phyloP scores from a whole-genome alignment of 768 basidiomycete genomes.

The Amanita inopinata region DNA sequence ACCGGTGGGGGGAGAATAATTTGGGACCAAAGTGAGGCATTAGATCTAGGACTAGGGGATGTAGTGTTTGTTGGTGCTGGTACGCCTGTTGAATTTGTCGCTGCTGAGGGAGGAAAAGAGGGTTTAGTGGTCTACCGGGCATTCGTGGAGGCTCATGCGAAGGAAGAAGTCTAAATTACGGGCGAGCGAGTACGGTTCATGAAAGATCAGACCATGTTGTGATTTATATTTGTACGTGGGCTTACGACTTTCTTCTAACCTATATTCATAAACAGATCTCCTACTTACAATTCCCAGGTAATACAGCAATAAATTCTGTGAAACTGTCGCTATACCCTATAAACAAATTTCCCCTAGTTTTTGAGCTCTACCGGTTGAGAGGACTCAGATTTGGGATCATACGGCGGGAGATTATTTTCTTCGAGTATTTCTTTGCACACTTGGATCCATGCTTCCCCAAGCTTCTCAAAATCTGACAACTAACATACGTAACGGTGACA shows the following conservation, averaged over 20 bases:
- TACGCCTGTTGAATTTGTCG: slow-evolving; percentile 39
- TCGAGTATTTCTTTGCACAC: slow-evolving; percentile 24
- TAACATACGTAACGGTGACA: slow-evolving; percentile 12
- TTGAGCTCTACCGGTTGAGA: neutral
- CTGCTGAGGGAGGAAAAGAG: slow-evolving; percentile 17
- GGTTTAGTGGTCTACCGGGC: slow-evolving; percentile 57
- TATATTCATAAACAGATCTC: too few relatives aligned
- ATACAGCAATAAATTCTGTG: too few relatives aligned
- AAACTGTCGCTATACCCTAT: too few relatives aligned
- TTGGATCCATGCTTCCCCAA: slow-evolving; percentile 26
- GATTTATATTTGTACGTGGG: too few relatives aligned
- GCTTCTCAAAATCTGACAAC: slow-evolving; percentile 33
- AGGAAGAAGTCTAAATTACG: neutral
- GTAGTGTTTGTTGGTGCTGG: slow-evolving; percentile 80
- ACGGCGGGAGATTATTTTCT: slow-evolving; percentile 3
- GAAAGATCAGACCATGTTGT: too few relatives aligned
- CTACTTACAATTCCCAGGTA: too few relatives aligned
- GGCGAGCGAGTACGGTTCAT: neutral
- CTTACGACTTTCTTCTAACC: too few relatives aligned
- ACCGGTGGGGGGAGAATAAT: slow-evolving; percentile 48
- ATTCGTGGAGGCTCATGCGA: slow-evolving; percentile 37
- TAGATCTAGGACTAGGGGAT: slow-evolving; percentile 51
- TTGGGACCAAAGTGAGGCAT: slow-evolving; percentile 30
- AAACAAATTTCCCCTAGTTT: too few relatives aligned
- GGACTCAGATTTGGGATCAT: neutral